A percentile compares a stretch with the other conserved stretches of the same genome.
Evolutionary conservation across 208 protist genomes (phyloP).

Genomic region (Trypanosoma boissoni): DNA sequence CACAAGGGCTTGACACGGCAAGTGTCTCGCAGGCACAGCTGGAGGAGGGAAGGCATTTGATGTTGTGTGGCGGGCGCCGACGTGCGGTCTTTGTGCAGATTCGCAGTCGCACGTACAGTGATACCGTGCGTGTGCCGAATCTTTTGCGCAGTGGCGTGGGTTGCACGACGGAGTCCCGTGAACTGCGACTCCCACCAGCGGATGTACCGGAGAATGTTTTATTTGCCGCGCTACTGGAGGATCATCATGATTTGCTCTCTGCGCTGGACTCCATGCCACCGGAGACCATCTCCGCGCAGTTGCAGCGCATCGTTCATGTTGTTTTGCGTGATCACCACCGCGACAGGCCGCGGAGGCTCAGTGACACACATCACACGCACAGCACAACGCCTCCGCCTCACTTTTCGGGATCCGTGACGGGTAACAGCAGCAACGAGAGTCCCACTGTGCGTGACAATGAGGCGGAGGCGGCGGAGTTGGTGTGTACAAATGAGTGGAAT

Average conservation of each 20-base stretch:
- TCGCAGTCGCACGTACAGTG: conserved; percentile 49
- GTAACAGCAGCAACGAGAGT: no score
- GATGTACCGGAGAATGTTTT: conserved; percentile 75
- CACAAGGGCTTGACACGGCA: conserved; percentile 74
- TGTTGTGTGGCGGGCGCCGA: conserved; percentile 55
- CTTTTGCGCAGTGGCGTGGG: conserved; percentile 51
- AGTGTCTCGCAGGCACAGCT: conserved; percentile 41
- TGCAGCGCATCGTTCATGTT: conserved; percentile 35
- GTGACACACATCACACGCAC: no score
- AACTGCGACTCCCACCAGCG: conserved; percentile 60
- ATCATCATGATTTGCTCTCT: conserved; percentile 33
- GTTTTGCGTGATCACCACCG: conserved; percentile 36
- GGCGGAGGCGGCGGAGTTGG: no score
- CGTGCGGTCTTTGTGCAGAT: conserved; percentile 84
- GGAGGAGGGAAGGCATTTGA: conserved; percentile 62
- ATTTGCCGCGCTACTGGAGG: conserved; percentile 55
- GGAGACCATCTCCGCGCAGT: conserved; percentile 18
- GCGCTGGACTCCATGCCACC: conserved; percentile 24
- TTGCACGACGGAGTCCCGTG: conserved; percentile 60
- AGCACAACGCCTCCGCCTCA: no score
- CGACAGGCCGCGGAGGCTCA: no score
- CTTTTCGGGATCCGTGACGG: no score
- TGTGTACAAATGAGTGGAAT: not conserved
- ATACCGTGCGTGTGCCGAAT: conserved; percentile 71
- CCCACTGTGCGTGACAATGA: no score